Evolutionary conservation across 345 rosid species (phyloP), one percentile per base, ranked within the genome.

Genomic region (Pseudoturritis turrita): DNA sequence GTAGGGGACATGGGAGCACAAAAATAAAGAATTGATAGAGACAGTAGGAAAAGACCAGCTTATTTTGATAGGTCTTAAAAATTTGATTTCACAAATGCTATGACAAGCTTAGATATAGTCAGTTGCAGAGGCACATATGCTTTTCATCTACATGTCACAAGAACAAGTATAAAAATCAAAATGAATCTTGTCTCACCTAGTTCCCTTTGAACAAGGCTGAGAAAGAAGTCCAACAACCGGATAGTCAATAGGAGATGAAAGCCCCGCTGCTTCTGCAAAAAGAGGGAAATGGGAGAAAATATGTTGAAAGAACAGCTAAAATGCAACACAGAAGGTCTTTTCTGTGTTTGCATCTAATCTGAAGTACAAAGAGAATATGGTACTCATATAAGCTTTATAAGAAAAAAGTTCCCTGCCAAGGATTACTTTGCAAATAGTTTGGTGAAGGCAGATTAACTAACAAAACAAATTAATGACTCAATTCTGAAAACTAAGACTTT

Each of bases 201-300:
- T 81, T 83, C 90, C 93, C 41, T 76, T 65, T 54, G 90, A 88
- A 66, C 73, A 74, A 44, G 98, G 93, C 68, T 92, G 96, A 21
- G 91, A 81, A 62, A 90, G 93, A 83, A 92, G 66, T 75, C 91
- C 96, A 70, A 86, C 91, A 72, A 92, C 78, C 51, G 96, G 79
- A 64, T 78, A 83, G 43, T 68, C 82, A 72, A 81, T 77, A 65
- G 83, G 76, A 50, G 88, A 83, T 65, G 87, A 72, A 82, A 83
- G 70, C 66, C 86, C 88, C 53, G 86, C 85, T 46, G 79, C 85
- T 80, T 87, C 98, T 92, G 87, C 62, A 50, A 70, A 78, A 64
- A 69, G 65, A 46, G 84, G 55, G 57, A 58, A 40, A 55, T 10
- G 58, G 64, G 41, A 47, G 45, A 62, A 45, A 28, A 62, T 36